Evolutionary conservation across 352 stramenopile genomes (phyloP), one percentile per base, ranked within the genome.

Genomic region (Halophytophthora polymorphica): DNA sequence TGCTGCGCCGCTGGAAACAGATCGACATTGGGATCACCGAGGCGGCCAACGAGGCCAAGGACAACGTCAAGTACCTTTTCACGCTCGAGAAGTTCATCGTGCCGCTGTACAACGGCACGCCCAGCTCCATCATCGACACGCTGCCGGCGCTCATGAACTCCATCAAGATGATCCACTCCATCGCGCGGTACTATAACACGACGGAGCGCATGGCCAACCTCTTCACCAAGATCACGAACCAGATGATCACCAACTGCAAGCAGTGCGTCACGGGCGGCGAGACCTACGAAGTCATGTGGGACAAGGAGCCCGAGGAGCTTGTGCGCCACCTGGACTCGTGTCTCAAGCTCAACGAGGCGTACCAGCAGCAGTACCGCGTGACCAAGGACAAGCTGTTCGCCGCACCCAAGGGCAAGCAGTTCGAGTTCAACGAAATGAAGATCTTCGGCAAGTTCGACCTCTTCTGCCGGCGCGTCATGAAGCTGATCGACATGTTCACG

Each of bases 101-200:
- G 13, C 86, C 86, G 17, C 59, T 95, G 14, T 95, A 95, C 50
- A 96, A 85, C 17, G 95, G 95, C 45, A 98, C 94, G 28, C 92
- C 95, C 4, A 96, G 91, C 51, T 96, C 91, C n/a, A 99, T 99
- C 53, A 97, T 98, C 51, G 96, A 99, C 73, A 98, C 96, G 42
- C 73, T 99, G 14, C 97, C 97, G 6, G 96, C 96, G 25, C 80
- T 99, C 3, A 98, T 99, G 76, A 99, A 99, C 73, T 98, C 91
- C 25, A 98, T 99, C 77, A 99, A 99, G 77, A 99, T 99, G 97
- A 98, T 99, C 56, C 96, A 99, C 63, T 98, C 94, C 11, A 99
- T 99, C 56, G 93, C 96, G 50, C 77, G 97, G 40, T 99, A 99
- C 58, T 99, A 99, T 80, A 98, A 98, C 66, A 99, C 95, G n/a